Conservation (phyloP, 805 yeast species). For the Pichia thaimueangensis region DNA sequence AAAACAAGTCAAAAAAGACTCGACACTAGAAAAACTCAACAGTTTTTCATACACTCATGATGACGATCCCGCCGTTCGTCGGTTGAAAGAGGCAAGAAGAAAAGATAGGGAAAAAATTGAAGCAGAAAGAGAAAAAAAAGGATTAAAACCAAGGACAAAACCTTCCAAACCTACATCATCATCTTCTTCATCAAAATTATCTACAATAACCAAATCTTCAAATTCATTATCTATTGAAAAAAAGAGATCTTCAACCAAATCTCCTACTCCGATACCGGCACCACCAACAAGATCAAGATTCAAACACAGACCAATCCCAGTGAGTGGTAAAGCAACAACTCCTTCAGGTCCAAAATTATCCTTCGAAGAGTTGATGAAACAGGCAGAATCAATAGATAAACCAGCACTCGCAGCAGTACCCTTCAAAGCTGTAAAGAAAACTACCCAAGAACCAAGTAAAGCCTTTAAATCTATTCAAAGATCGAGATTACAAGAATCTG, state of each 20-base stretch:
- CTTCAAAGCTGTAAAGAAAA: slow-evolving; percentile 10
- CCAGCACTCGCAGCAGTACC: slow-evolving; percentile 34
- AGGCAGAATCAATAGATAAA: slow-evolving; percentile 55
- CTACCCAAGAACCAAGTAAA: slow-evolving; percentile 8
- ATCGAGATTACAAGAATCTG: slow-evolving; percentile 8
- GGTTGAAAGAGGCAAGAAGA: slow-evolving; percentile 60
- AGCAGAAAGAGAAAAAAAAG: slow-evolving; percentile 26
- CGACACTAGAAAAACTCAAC: no score
- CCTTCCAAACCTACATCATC: background rate
- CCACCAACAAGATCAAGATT: slow-evolving; percentile 5
- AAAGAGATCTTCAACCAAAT: background rate
- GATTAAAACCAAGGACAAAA: background rate
- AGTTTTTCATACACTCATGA: slow-evolving; percentile 21
- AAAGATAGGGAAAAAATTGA: slow-evolving; percentile 41
- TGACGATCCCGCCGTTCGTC: slow-evolving; percentile 69
- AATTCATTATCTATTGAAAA: no score
- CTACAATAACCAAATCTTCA: no score
- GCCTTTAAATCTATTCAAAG: slow-evolving; percentile 13
- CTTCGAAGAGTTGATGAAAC: slow-evolving; percentile 62
- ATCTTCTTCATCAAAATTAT: no score
- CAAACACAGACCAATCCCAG: slow-evolving; percentile 2
- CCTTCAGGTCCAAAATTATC: slow-evolving; percentile 50
- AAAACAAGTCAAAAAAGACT: no score
- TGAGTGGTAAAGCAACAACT: slow-evolving; percentile 19
- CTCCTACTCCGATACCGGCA: background rate